Conservation (phyloP, 768 basidiomycete genomes). For the Boletus reticuloceps region DNA sequence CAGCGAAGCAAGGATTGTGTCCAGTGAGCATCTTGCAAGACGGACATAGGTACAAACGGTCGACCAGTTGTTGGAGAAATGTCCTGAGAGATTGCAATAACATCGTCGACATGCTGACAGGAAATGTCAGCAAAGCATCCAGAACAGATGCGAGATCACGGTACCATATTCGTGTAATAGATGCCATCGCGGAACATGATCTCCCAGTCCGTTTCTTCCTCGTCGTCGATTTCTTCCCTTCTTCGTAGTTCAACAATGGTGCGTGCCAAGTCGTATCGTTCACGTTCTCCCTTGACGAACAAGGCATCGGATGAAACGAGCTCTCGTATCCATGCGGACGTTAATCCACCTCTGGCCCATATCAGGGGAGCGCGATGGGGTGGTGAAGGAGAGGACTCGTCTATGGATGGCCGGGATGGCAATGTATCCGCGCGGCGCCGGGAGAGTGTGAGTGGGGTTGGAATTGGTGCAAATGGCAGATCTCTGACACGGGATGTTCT, state of each 20-base stretch:
- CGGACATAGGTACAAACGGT: slow-evolving; percentile 63
- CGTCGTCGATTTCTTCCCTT: slow-evolving; percentile 46
- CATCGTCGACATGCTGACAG: slow-evolving; percentile 72
- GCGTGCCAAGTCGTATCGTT: slow-evolving; percentile 76
- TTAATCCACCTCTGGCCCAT: slow-evolving; percentile 74
- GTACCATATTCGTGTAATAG: slow-evolving; percentile 85
- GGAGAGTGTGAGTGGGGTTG: slow-evolving; percentile 10
- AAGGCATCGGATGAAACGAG: slow-evolving; percentile 75
- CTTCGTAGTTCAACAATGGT: slow-evolving; percentile 73
- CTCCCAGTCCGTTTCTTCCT: slow-evolving; percentile 70
- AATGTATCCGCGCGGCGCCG: slow-evolving; percentile 33
- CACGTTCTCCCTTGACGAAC: slow-evolving; percentile 75
- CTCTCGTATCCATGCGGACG: slow-evolving; percentile 69
- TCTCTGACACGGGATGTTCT: slow-evolving; percentile 19
- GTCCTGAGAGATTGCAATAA: slow-evolving; percentile 72
- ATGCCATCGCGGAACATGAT: slow-evolving; percentile 74
- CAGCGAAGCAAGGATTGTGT: slow-evolving; percentile 64
- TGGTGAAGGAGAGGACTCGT: slow-evolving; percentile 10
- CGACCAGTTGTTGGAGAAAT: slow-evolving; percentile 67
- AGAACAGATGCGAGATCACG: slow-evolving; percentile 6
- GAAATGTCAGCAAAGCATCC: neutral
- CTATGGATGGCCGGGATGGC: slow-evolving; percentile 19
- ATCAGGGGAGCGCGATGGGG: slow-evolving; percentile 46
- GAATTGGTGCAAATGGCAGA: slow-evolving; percentile 15
- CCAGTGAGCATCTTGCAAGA: slow-evolving; percentile 82